Base-by-base conservation (phyloP, 257 asterid species). In the Voacanga thouarsii region DNA sequence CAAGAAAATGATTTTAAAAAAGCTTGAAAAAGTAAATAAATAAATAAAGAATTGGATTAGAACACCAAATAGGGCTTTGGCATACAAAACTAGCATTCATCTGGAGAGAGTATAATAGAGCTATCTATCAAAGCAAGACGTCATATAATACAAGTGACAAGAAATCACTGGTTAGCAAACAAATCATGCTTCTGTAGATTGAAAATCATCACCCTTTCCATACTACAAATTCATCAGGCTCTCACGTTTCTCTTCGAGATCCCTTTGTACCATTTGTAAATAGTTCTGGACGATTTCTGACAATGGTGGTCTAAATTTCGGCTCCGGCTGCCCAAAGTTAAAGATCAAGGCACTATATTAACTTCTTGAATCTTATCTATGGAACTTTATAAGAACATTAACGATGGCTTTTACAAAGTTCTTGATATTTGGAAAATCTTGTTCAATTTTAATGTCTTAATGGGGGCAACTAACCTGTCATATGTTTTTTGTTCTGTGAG, bases 221-320 rank as follows among this genome's bases (percentile, higher is more conserved):
- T 24, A 23, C 57, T 57, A 41, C n/a, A 23, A 12, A 74, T 59
- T 28, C 44, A 24, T 61, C 7, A 33, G 53, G 47, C 33, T 51
- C 64, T 77, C 74, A 47, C 23, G 18, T n/a, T 26, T 26, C 24
- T 60, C 67, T 86, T 78, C 66, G 53, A 67, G 76, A 75, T 85
- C 78, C 74, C 86, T 84, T 55, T 79, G 86, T 76, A 83, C 85
- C 91, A 94, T 86, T 53, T 86, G 85, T 41, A 75, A 30, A 49
- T 92, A 95, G 85, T 85, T 91, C 72, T 92, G 93, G 44, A 94
- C 97, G 39, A 94, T 92, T 86, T 94, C 98, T 11, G 97, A 94
- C 92, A 94, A 90, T 1, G 98, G 96, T 5, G 97, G 98, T 82
- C 98, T 83, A 88, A 94, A 94, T 81, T 92, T 97, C 1, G 97